Evolutionary conservation across 257 asterid genomes (phyloP), one percentile per base, ranked within the genome.

Genomic region (Ligustrum vulgare): DNA sequence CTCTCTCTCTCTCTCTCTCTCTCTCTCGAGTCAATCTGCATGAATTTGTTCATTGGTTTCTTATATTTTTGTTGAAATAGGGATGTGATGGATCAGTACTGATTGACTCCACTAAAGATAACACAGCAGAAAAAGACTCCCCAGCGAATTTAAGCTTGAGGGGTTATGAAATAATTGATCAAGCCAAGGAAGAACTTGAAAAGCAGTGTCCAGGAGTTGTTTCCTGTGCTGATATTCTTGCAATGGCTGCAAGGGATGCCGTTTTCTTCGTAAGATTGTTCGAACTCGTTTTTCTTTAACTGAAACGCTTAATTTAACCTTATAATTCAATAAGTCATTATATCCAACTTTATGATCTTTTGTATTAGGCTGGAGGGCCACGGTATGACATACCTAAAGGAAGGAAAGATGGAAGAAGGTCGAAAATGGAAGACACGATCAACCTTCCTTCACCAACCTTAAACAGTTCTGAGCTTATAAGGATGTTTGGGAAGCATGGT

Each of bases 191-290:
- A 2, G 83, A 78, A n/a, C 65, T 92, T 8, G 98, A 94, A 69
- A 71, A 1, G 4, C 88, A 73, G 81, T 94, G 98, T 72, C 98
- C 98, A 2, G 95, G 98, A 13, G 91, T 88, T 11, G 98, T 94
- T 74, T 94, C 98, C 0, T 94, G 98, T 75, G 97, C 98, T 79
- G 98, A 94, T 84, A 86, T 94, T 75, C 64, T 94, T n/a, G 97
- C 98, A 1, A 87, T 94, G 95, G 98, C 98, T 13, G 93, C 98
- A 1, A 88, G 97, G 72, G 91, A 86, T 77, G 97, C 97, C 56
- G 97, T 94, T 67, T 90, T 92, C 90, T 89, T 92, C 39, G 98
- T 94, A 89, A 84, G 90, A 51, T 60, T 41, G 45, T 39, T 39
- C 3, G 45, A 39, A 39, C 8, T 37, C 43, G 43, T 37, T 8